phyloP scores from a whole-genome alignment of 2,329 filamentous ascomycete genomes.

The Arthrinium puccinioides region DNA sequence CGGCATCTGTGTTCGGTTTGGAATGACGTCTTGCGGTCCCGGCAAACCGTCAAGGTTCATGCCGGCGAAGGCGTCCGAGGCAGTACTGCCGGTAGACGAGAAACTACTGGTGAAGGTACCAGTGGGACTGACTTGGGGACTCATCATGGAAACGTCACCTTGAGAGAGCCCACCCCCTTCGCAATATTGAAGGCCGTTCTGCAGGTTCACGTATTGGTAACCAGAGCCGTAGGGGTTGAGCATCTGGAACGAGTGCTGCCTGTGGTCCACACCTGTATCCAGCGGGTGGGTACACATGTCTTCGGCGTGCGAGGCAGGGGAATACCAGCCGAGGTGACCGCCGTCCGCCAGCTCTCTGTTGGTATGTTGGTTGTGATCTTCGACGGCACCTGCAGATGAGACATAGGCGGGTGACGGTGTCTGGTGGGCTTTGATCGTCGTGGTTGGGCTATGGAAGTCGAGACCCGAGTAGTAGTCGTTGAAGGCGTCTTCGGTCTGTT shows the following conservation, averaged over 20 bases:
- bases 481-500: constrained; percentile 15
- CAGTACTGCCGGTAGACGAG: background rate
- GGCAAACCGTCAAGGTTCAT: constrained; percentile 1
- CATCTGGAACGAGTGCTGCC: background rate
- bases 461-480: constrained; percentile 8
- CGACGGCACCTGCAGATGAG: constrained; percentile 19
- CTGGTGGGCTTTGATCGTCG: constrained; percentile 6
- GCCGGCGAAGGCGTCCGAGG: constrained; percentile 1
- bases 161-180: background rate
- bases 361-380: constrained; percentile 16
- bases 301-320: background rate
- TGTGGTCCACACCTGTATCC: background rate
- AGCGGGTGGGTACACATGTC: background rate
- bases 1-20: too few species aligned
- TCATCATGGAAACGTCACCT: background rate
- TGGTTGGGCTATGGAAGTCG: constrained; percentile 13
- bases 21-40: too few species aligned
- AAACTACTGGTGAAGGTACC: constrained; percentile 1
- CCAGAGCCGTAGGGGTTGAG: background rate
- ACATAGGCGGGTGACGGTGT: constrained; percentile 13
- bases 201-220: background rate
- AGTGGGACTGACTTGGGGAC: background rate
- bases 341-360: constrained; percentile 20
- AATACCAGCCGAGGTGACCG: constrained; percentile 15
- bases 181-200: background rate